These are phyloP conservation scores for Helicostylum pulchrum DNA, from an alignment of 192 early-diverging fungal genomes.

Conservation along the genomic window DNA sequence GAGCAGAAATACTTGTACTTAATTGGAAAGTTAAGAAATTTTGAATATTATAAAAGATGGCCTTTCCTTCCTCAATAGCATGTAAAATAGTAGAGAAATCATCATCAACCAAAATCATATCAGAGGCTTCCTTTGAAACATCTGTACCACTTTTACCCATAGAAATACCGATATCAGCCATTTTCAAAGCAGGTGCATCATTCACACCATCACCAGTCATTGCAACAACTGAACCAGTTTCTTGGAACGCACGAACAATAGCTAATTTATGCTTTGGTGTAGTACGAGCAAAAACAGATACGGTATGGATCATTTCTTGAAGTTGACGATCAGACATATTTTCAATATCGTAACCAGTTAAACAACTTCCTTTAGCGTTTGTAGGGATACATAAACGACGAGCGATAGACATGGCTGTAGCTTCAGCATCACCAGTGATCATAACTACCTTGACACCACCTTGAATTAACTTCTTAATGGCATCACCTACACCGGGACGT, in stretches of 20 bases:
- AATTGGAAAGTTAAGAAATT: conserved; percentile 97
- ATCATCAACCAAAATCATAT: conserved; percentile 96
- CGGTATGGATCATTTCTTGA: conserved; percentile 55
- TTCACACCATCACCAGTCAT: conserved; percentile 98
- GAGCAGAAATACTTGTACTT: conserved; percentile 88
- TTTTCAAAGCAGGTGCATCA: conserved; percentile 89
- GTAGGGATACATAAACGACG: conserved; percentile 78
- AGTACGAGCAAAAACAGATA: conserved; percentile 77
- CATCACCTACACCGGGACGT: conserved; percentile 67
- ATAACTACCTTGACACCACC: conserved; percentile 92
- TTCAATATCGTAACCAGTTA: conserved; percentile 72
- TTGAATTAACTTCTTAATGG: conserved; percentile 65
- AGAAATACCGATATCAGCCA: conserved; percentile 95
- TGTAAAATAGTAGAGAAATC: conserved; percentile 89
- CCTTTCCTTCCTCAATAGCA: conserved; percentile 92
- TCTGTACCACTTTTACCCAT: conserved; percentile 96
- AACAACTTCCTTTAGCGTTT: conserved; percentile 57
- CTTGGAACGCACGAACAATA: conserved; percentile 87
- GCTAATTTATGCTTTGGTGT: conserved; percentile 88
- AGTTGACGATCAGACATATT: conserved; percentile 62
- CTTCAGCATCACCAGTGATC: conserved; percentile 96
- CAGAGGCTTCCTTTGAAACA: conserved; percentile 94
- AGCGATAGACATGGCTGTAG: conserved; percentile 88
- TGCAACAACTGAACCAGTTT: conserved; percentile 82
- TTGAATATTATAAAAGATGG: conserved; percentile 97